These are phyloP conservation scores for Keithomyces neogunnii DNA, from an alignment of 2,329 filamentous ascomycete species.

Conservation along the genomic window DNA sequence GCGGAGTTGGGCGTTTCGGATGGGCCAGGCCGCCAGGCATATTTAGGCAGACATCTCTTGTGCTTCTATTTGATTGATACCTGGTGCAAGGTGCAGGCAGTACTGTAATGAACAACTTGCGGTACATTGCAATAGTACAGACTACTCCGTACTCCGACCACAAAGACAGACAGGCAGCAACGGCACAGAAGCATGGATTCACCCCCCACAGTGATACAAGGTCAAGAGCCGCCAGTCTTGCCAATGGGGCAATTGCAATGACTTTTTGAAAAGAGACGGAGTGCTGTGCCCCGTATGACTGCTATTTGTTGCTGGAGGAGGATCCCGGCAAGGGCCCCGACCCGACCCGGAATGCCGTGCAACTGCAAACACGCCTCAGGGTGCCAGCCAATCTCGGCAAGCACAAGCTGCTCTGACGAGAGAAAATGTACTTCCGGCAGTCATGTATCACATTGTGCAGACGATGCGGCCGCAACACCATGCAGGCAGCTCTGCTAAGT, in stretches of 20 bases:
- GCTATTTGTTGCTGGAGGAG: background rate
- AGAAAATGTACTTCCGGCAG: too few species aligned
- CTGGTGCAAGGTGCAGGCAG: background rate
- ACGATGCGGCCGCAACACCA: too few species aligned
- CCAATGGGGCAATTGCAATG: background rate
- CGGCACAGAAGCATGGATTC: background rate
- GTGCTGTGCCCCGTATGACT: background rate
- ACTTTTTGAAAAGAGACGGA: background rate
- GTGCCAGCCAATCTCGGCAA: background rate
- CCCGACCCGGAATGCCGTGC: background rate
- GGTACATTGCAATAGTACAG: too few species aligned
- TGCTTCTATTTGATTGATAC: background rate
- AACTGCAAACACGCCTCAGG: background rate
- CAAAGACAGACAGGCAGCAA: background rate
- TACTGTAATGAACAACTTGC: too few species aligned
- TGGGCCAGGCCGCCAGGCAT: background rate
- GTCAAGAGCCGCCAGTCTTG: background rate
- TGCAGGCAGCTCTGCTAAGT: too few species aligned
- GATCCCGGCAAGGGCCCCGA: background rate
- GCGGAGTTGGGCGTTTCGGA: background rate
- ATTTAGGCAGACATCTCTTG: background rate
- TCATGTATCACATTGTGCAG: background rate
- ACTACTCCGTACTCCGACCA: too few species aligned
- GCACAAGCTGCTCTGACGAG: background rate
- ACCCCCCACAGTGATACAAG: background rate